phyloP scores from a whole-genome alignment of 805 yeast species.

The Lachancea nothofagi region DNA sequence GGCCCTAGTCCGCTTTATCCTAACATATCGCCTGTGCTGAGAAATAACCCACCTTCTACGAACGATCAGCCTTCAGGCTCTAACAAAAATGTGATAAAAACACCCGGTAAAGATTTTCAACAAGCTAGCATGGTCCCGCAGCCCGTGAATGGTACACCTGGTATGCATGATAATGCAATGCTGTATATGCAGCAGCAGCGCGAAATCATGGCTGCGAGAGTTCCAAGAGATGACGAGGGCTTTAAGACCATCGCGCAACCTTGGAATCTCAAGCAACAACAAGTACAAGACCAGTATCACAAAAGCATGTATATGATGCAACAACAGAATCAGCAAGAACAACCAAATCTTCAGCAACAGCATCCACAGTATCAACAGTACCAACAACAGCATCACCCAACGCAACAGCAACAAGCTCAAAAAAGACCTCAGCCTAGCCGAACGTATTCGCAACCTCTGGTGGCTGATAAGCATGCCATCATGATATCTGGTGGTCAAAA shows the following conservation, averaged over 20 bases:
- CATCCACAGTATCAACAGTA: not conserved
- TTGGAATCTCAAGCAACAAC: constrained; percentile 6
- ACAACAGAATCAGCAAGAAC: constrained; percentile 9
- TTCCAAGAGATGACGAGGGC: constrained; percentile 3
- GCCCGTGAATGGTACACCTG: not conserved
- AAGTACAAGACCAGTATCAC: constrained; percentile 6
- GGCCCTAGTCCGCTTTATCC: constrained; percentile 3
- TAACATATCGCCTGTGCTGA: constrained; percentile 1
- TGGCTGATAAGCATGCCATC: too few species aligned
- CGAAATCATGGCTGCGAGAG: constrained; percentile 2
- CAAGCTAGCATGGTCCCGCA: not conserved
- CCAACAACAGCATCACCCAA: not conserved
- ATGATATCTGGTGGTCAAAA: too few species aligned
- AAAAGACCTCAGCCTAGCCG: not conserved
- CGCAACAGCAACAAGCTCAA: not conserved
- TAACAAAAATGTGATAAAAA: not conserved
- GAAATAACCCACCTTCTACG: not conserved
- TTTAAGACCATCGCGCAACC: not conserved
- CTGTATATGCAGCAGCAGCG: constrained; percentile 7
- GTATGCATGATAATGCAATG: constrained; percentile 3
- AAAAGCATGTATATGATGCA: constrained; percentile 2
- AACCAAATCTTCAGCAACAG: not conserved
- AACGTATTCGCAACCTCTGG: too few species aligned
- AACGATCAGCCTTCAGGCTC: not conserved
- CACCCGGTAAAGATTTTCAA: constrained; percentile 1